Evolutionary conservation across 768 basidiomycete genomes (phyloP).

Genomic region (Phylloporus rhodoxanthus): DNA sequence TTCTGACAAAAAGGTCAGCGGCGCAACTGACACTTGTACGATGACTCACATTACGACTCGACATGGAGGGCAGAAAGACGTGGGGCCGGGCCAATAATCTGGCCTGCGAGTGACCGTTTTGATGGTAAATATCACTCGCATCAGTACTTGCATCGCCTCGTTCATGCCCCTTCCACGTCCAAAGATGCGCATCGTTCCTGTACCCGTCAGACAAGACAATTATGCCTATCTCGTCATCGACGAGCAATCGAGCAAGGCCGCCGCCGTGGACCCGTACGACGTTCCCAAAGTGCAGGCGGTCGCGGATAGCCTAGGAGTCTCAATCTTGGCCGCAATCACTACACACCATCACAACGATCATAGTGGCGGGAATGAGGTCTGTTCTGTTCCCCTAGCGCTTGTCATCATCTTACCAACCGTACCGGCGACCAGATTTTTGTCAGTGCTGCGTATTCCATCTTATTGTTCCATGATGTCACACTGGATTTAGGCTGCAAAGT

Average conservation of each 20-base stretch:
- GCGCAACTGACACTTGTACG: not conserved
- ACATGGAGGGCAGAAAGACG: not conserved
- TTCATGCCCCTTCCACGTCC: constrained; percentile 13
- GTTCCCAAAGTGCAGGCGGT: constrained; percentile 59
- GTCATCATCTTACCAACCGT: constrained; percentile 9
- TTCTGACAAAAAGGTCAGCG: constrained; percentile 9
- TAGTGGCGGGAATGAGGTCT: constrained; percentile 78
- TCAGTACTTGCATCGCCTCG: constrained; percentile 19
- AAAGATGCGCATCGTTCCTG: constrained; percentile 69
- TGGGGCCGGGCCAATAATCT: not conserved
- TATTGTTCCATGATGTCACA: not conserved
- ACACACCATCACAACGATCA: constrained; percentile 94
- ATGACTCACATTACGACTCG: constrained; percentile 3
- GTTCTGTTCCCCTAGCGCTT: constrained; percentile 6
- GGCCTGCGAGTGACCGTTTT: not conserved
- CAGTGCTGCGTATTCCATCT: constrained; percentile 10
- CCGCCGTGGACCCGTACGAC: constrained; percentile 78
- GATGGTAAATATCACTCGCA: constrained; percentile 8
- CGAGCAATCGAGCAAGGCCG: constrained; percentile 58
- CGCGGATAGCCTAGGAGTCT: constrained; percentile 56
- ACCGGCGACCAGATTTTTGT: constrained; percentile 26
- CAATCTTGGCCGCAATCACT: constrained; percentile 70
- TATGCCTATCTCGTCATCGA: constrained; percentile 83
- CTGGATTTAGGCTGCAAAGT: constrained; percentile 36
- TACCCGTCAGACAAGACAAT: constrained; percentile 77